A percentile compares a stretch with the other conserved stretches of the same genome.
Evolutionary conservation across 495 filamentous ascomycete genomes (phyloP).

Genomic region (Tuber brumale): DNA sequence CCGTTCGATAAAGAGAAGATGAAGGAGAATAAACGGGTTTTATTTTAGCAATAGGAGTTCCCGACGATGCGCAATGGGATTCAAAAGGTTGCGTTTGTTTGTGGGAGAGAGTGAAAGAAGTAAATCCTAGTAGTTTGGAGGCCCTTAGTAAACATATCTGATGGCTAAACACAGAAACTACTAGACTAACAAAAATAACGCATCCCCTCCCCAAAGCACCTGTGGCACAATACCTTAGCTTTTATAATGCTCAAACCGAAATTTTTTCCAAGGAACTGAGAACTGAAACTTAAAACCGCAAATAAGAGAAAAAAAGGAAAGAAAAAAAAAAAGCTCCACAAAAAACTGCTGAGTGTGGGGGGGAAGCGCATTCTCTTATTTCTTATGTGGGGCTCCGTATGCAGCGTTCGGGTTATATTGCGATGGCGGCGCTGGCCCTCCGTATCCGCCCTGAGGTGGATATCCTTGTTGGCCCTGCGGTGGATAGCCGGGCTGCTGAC

Average conservation of each 20-base stretch:
- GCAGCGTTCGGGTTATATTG: slow-evolving; percentile 26
- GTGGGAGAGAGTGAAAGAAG: not conserved
- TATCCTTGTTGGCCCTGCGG: slow-evolving; percentile 23
- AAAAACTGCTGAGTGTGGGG: not conserved
- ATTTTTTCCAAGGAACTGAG: not conserved
- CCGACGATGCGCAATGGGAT: no score
- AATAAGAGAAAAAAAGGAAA: not conserved
- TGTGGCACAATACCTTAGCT: slow-evolving; percentile 7
- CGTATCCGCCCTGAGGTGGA: slow-evolving; percentile 10
- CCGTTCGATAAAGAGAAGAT: no score
- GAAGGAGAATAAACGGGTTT: no score
- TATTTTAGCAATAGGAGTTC: no score
- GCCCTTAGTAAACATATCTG: not conserved
- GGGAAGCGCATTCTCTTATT: not conserved
- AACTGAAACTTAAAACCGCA: not conserved
- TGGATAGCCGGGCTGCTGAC: slow-evolving; percentile 16
- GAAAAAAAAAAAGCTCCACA: not conserved
- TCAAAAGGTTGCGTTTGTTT: no score
- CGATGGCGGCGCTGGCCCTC: slow-evolving; percentile 15
- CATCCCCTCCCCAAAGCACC: not conserved
- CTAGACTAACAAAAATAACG: not conserved
- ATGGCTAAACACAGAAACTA: not conserved
- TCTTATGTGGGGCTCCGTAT: slow-evolving; percentile 8
- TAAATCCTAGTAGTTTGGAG: not conserved
- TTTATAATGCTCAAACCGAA: slow-evolving; percentile 9